Percentiles rank a stretch among this genome's conserved stretches.
phyloP scores from a whole-genome alignment of 2,329 filamentous ascomycete species.

The Sphaceloma murrayae region DNA sequence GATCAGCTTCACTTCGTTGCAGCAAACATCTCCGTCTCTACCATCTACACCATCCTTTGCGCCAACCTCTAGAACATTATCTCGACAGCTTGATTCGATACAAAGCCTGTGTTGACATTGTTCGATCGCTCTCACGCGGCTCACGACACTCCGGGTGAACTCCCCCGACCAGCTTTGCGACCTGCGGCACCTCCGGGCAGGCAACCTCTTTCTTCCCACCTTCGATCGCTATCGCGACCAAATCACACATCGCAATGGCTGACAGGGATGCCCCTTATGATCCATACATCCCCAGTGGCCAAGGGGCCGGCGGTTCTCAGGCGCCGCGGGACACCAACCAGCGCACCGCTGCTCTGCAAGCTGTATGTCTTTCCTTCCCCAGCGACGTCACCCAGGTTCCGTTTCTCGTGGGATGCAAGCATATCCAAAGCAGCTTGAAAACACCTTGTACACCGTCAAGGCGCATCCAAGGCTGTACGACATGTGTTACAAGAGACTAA shows the following conservation, averaged over 20 bases:
- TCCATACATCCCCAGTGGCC: constrained; percentile 68
- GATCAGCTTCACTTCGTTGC: constrained; percentile 5
- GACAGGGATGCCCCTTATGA: constrained; percentile 63
- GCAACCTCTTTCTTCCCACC: constrained; percentile 2
- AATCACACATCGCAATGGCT: constrained; percentile 40
- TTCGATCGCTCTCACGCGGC: not conserved
- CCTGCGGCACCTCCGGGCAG: constrained; percentile 3
- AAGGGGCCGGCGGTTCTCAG: constrained; percentile 39
- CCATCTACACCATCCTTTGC: constrained; percentile 6
- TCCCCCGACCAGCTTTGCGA: not conserved
- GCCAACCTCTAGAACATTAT: not conserved
- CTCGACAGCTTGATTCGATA: not conserved
- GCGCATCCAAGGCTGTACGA: no score
- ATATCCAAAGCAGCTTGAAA: no score
- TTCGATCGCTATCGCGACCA: constrained; percentile 1
- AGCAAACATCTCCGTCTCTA: not conserved
- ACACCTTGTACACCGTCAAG: no score
- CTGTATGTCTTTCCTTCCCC: constrained; percentile 58
- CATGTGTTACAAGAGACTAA: no score
- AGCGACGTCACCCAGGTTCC: no score
- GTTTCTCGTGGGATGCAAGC: no score
- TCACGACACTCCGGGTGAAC: not conserved
- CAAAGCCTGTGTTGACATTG: no score
- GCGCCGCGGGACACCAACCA: constrained; percentile 46
- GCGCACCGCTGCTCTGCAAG: constrained; percentile 67